These are phyloP conservation scores for Populus davidiana DNA, from an alignment of 345 rosid species.

Conservation along the genomic window DNA sequence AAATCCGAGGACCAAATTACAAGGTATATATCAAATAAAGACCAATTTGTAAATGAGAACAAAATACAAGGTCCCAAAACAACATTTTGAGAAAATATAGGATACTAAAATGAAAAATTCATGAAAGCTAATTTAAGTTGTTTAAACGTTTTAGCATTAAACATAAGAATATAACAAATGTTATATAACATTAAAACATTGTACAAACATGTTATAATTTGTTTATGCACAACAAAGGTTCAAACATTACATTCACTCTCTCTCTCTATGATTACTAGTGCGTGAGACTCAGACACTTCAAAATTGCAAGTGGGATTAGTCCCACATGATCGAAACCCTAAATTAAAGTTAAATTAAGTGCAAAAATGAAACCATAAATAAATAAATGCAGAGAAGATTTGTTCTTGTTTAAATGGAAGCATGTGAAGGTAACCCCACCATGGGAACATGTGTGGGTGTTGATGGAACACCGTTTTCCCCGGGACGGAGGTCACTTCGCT, in stretches of 20 bases:
- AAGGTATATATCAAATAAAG: too few species aligned
- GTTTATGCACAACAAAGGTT: too few species aligned
- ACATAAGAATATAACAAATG: too few species aligned
- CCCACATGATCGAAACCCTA: background rate
- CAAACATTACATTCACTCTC: background rate
- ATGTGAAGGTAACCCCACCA: slow-evolving; percentile 58
- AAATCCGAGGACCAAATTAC: too few species aligned
- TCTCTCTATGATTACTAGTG: background rate
- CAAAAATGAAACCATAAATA: slow-evolving; percentile 6
- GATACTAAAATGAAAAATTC: too few species aligned
- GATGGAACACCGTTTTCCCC: slow-evolving; percentile 66
- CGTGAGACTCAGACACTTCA: background rate
- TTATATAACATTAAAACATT: too few species aligned
- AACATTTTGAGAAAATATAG: too few species aligned
- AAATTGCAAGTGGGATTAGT: background rate
- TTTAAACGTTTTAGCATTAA: too few species aligned
- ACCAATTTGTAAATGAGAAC: too few species aligned
- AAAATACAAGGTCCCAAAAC: too few species aligned
- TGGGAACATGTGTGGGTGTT: slow-evolving; percentile 35
- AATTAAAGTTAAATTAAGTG: background rate
- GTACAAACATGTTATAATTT: too few species aligned
- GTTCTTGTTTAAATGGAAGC: slow-evolving; percentile 56
- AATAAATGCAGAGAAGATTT: background rate
- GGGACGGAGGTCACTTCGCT: slow-evolving; percentile 71
- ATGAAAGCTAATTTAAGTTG: too few species aligned